Evolutionary conservation across 352 stramenopile genomes (phyloP), one percentile per base, ranked within the genome.

Genomic region (Globisporangium echinulatum): DNA sequence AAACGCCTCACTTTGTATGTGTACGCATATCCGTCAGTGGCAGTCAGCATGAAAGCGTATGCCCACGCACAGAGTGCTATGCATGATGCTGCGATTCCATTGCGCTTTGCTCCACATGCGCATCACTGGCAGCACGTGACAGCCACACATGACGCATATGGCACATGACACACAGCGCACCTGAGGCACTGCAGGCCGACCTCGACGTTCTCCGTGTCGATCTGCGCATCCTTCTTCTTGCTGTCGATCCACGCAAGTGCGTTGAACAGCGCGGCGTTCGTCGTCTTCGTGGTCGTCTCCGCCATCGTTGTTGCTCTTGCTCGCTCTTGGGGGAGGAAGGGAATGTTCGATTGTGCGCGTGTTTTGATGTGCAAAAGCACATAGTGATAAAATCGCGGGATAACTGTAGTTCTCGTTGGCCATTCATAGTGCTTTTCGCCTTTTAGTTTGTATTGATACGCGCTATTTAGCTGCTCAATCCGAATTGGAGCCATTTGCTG

Each of bases 241-340:
- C 58, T 66, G 39, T 90, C 77, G 38, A 92, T 68, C 78, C 77
- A 92, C 69, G 70, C 58, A 53, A 92, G 72, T 58, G 82, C 78
- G 68, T 89, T 87, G 55, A 88, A 92, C 60, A 92, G 71, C 78
- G 75, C 73, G 54, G 69, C 71, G 58, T 55, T 64, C 33, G 55
- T 64, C 59, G 87, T 68, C 70, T 82, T 77, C 15, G 19, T 61
- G 7, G 43, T 67, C 38, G 36, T 36, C 54, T 25, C 58, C 48
- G 44, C 25, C 19, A 49, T 55, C 37, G 11, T 11, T 40, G 8
- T 11, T 52, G 17, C 25, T 33, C 8, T 33, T 53, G 25, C 56
- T 56, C 19, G 49, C 52, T 49, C 25, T 15, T 49, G 25, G 33
- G 8, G 37, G n/a, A 33, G 25, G 37, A 38, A 40, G 25, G 11